A percentile compares a stretch with the other conserved stretches of the same genome.
These are phyloP conservation scores for Serendipita sp. DNA, from an alignment of 768 basidiomycete genomes.

Conservation along the genomic window DNA sequence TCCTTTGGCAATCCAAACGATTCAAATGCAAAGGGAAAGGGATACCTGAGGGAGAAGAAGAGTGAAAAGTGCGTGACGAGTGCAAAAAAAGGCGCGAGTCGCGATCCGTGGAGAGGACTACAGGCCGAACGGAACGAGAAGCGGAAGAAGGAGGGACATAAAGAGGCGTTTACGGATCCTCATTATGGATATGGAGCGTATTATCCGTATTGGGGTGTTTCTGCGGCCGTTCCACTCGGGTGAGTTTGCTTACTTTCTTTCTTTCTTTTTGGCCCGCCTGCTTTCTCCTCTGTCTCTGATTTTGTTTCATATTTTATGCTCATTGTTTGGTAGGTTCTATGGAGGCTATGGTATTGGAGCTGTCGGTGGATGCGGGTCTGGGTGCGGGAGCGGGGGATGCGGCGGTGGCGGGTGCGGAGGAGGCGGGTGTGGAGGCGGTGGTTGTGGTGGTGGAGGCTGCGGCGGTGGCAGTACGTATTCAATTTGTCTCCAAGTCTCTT, in stretches of 20 bases:
- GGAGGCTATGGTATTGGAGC: not conserved
- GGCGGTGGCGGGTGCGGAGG: too few species aligned
- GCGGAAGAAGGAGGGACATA: not conserved
- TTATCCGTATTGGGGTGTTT: not conserved
- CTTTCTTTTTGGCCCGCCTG: too few species aligned
- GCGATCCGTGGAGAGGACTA: not conserved
- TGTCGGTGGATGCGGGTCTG: not conserved
- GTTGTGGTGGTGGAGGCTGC: not conserved
- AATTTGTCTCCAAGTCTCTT: not conserved
- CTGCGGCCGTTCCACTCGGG: not conserved
- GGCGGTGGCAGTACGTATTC: not conserved
- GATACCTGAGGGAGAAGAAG: not conserved
- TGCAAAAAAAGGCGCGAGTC: not conserved
- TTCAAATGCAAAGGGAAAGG: not conserved
- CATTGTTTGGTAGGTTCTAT: not conserved
- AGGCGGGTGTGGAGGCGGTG: not conserved
- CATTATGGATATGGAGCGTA: not conserved
- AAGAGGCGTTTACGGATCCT: not conserved
- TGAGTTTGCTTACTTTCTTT: not conserved
- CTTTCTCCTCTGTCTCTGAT: not conserved
- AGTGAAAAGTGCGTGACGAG: not conserved
- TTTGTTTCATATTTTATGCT: not conserved
- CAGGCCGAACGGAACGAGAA: not conserved
- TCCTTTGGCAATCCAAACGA: not conserved
- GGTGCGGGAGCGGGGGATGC: not conserved